Conservation (phyloP, 495 filamentous ascomycete genomes). For the Daldinia grandis region DNA sequence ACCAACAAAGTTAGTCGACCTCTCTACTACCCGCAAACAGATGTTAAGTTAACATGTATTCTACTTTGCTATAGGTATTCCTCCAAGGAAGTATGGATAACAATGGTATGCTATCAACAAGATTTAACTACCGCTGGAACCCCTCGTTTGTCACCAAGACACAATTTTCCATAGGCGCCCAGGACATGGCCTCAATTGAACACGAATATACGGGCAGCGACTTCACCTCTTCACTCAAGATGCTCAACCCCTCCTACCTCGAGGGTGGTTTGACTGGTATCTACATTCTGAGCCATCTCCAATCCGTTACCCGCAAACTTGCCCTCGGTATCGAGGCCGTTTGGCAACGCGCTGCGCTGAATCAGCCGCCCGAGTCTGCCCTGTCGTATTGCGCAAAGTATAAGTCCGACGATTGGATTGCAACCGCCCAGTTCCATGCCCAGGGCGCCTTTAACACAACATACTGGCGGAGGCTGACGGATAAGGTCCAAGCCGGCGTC, state of each 20-base stretch:
- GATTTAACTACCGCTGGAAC: conserved; percentile 90
- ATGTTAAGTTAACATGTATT: conserved; percentile 11
- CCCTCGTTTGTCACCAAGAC: conserved; percentile 80
- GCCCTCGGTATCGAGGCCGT: conserved; percentile 90
- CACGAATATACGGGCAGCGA: conserved; percentile 93
- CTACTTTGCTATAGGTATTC: conserved; percentile 72
- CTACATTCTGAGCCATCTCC: conserved; percentile 92
- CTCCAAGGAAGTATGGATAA: conserved; percentile 95
- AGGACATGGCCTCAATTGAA: conserved; percentile 86
- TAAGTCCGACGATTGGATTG: conserved; percentile 89
- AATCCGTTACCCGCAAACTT: conserved; percentile 87
- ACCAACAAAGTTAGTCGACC: conserved; percentile 78
- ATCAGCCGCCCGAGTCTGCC: conserved; percentile 81
- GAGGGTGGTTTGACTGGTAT: conserved; percentile 94
- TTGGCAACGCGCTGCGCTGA: conserved; percentile 85
- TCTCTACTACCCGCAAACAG: neutral
- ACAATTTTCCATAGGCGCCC: conserved; percentile 76
- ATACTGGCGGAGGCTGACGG: conserved; percentile 94
- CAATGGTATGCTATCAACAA: conserved; percentile 79
- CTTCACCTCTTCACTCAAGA: conserved; percentile 89
- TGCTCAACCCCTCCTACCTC: conserved; percentile 89
- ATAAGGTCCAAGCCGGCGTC: conserved; percentile 94
- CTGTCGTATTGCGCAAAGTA: conserved; percentile 91
- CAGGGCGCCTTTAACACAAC: conserved; percentile 88
- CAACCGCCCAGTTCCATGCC: conserved; percentile 81